Evolutionary conservation across 108 stramenopile genomes (phyloP).

Genomic region (Skeletonema grethae): DNA sequence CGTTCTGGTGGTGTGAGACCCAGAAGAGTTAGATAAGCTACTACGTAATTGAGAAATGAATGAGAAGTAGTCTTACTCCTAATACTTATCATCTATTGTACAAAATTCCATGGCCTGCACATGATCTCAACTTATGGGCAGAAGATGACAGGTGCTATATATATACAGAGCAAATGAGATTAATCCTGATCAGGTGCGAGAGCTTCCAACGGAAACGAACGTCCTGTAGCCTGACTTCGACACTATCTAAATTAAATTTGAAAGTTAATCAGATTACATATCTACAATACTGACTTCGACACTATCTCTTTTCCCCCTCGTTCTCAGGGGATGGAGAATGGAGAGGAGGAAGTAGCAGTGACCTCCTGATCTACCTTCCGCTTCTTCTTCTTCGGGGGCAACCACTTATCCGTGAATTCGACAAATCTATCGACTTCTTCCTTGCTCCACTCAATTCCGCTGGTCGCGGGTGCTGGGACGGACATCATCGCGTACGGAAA

Average conservation of each 20-base stretch:
- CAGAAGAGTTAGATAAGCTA: not conserved
- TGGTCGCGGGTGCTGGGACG: not conserved
- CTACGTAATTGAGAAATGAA: not conserved
- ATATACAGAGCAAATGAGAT: not conserved
- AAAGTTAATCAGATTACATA: too few species aligned
- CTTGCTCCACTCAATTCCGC: not conserved
- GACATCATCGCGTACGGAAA: not conserved
- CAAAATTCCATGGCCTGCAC: not conserved
- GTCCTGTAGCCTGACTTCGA: too few species aligned
- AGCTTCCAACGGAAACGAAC: too few species aligned
- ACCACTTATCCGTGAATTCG: not conserved
- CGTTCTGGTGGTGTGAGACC: not conserved
- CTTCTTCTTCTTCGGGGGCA: not conserved
- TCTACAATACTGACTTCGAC: too few species aligned
- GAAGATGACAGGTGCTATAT: too few species aligned
- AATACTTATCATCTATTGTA: too few species aligned
- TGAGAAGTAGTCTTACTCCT: not conserved
- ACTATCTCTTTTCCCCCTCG: not conserved
- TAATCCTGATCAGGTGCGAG: too few species aligned
- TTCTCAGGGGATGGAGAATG: not conserved
- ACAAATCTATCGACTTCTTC: not conserved
- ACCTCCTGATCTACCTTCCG: not conserved
- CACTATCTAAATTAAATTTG: too few species aligned
- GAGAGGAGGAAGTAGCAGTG: not conserved
- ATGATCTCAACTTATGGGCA: not conserved